These are phyloP conservation scores for Penicillium malachiteum DNA, from an alignment of 495 filamentous ascomycete species.

Conservation along the genomic window DNA sequence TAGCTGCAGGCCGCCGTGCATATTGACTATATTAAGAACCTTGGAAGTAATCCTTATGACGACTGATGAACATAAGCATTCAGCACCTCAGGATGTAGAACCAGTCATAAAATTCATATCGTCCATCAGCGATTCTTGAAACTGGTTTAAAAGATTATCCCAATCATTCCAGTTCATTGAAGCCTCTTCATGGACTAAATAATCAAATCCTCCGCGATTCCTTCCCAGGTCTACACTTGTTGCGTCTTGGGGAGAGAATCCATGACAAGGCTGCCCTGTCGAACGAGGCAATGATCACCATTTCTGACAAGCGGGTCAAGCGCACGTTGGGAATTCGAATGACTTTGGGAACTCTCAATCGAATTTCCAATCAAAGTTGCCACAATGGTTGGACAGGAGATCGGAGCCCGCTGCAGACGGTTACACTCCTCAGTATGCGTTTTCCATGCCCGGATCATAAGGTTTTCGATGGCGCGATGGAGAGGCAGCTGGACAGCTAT, in stretches of 20 bases:
- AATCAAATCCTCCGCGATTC: constrained; percentile 11
- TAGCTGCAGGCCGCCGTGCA: no score
- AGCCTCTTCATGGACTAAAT: constrained; percentile 16
- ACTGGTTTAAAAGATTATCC: constrained; percentile 34
- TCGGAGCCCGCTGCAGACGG: constrained; percentile 13
- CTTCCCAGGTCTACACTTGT: neutral
- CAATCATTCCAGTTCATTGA: constrained; percentile 37
- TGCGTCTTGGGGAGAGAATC: constrained; percentile 8
- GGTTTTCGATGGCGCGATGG: constrained; percentile 32
- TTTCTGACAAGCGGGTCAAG: neutral
- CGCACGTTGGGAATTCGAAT: neutral
- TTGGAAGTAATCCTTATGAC: no score
- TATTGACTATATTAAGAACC: no score
- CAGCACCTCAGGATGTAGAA: neutral
- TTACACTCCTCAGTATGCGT: constrained; percentile 29
- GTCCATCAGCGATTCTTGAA: constrained; percentile 24
- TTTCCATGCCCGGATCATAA: constrained; percentile 41
- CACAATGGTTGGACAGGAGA: constrained; percentile 28
- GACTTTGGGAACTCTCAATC: neutral
- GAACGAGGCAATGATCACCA: neutral
- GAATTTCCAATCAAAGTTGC: constrained; percentile 3
- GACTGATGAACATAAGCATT: neutral
- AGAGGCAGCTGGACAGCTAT: constrained; percentile 25
- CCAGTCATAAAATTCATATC: constrained; percentile 15
- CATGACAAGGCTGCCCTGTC: constrained; percentile 1